Conservation (phyloP, 345 rosid species). For the Syzygium aromaticum region DNA sequence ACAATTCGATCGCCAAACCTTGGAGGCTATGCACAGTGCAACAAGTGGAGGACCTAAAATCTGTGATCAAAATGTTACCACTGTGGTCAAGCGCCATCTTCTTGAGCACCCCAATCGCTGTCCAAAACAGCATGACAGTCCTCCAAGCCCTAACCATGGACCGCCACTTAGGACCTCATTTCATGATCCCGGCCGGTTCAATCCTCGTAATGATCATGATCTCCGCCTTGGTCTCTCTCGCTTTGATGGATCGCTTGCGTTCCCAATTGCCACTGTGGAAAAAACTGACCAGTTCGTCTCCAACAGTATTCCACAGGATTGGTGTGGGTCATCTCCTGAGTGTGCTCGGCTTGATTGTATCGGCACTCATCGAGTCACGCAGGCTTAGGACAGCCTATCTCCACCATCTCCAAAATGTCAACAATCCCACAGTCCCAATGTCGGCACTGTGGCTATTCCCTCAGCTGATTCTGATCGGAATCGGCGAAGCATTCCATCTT, state of each 20-base stretch:
- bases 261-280: constrained; percentile 17
- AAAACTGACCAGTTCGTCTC: constrained; percentile 6
- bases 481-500: constrained; percentile 38
- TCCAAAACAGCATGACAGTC: constrained; percentile 18
- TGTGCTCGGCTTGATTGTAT: constrained; percentile 17
- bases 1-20: constrained; percentile 13
- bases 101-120: constrained; percentile 17
- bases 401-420: background rate
- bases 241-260: constrained; percentile 22
- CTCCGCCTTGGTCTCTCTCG: constrained; percentile 14
- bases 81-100: constrained; percentile 22
- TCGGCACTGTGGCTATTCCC: constrained; percentile 40
- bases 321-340: constrained; percentile 38
- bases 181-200: constrained; percentile 38
- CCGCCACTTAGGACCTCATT: constrained; percentile 26
- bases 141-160: constrained; percentile 46
- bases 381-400: constrained; percentile 16
- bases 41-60: constrained; percentile 58
- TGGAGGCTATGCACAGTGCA: constrained; percentile 50
- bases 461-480: constrained; percentile 25
- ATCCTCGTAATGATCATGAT: constrained; percentile 14
- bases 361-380: constrained; percentile 35
- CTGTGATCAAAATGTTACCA: constrained; percentile 31
- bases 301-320: constrained; percentile 24
- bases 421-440: constrained; percentile 14